Percentiles rank a stretch among this genome's conserved stretches.
These are phyloP conservation scores for Aspergillus fijiensis DNA, from an alignment of 2,329 filamentous ascomycete genomes.

Conservation along the genomic window DNA sequence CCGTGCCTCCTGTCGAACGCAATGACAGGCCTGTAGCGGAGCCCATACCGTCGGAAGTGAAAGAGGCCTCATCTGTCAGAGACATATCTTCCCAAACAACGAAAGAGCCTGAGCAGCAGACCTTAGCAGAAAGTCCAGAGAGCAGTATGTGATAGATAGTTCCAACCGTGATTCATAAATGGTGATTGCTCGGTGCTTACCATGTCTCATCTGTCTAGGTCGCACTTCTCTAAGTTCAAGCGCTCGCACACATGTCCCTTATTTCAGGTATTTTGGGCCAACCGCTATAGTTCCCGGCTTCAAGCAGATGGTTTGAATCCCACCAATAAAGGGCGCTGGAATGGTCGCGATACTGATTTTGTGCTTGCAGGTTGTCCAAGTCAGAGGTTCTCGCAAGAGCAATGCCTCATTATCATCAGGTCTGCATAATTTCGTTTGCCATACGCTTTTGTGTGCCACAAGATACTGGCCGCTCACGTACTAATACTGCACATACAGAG, in stretches of 20 bases:
- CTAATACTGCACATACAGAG: slow-evolving; percentile 23
- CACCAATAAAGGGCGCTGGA: background rate
- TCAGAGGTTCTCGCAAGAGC: slow-evolving; percentile 56
- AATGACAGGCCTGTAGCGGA: slow-evolving; percentile 18
- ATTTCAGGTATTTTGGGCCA: slow-evolving; percentile 86
- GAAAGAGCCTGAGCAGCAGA: slow-evolving; percentile 29
- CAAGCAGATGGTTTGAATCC: slow-evolving; percentile 74
- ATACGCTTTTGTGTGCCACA: background rate
- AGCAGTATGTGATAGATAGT: slow-evolving; percentile 33
- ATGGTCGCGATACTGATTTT: slow-evolving; percentile 15
- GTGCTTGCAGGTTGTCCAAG: slow-evolving; percentile 57
- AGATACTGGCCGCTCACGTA: background rate
- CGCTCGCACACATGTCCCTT: slow-evolving; percentile 62
- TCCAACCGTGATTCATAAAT: background rate
- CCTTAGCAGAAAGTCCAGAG: slow-evolving; percentile 33
- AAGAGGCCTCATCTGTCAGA: slow-evolving; percentile 18
- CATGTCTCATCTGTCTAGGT: slow-evolving; percentile 18
- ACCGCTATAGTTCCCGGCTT: slow-evolving; percentile 89
- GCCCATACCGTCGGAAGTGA: slow-evolving; percentile 17
- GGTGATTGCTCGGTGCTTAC: slow-evolving; percentile 10
- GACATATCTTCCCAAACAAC: slow-evolving; percentile 18
- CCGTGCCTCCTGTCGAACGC: slow-evolving; percentile 8
- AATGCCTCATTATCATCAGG: slow-evolving; percentile 42
- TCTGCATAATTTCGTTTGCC: slow-evolving; percentile 19
- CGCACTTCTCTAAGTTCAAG: slow-evolving; percentile 40